Percentiles rank a stretch among this genome's conserved stretches.
These are phyloP conservation scores for Trichosporon inkin DNA, from an alignment of 1,284 basidiomycete species.

Conservation along the genomic window DNA sequence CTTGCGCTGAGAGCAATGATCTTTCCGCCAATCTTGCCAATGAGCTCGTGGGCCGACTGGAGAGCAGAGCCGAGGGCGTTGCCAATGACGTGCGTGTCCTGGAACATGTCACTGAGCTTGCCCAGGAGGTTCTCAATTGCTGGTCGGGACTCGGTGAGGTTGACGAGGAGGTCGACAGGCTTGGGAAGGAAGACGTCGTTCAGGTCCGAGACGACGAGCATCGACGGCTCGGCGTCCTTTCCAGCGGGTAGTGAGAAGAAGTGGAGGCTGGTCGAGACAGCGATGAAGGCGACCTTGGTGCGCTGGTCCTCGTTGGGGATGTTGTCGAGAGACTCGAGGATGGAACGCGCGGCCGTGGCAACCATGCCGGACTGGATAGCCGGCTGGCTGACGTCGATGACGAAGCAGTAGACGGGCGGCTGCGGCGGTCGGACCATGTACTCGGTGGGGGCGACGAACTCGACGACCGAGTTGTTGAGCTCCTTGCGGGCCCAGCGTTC, in stretches of 20 bases:
- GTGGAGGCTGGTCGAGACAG: slow-evolving; percentile 87
- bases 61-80: slow-evolving; percentile 94
- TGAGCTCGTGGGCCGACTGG: slow-evolving; percentile 92
- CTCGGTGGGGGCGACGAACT: slow-evolving; percentile 96
- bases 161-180: slow-evolving; percentile 91
- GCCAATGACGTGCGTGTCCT: slow-evolving; percentile 82
- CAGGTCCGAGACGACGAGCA: slow-evolving; percentile 95
- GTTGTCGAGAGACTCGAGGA: slow-evolving; percentile 89
- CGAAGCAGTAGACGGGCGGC: slow-evolving; percentile 92
- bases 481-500: slow-evolving; percentile 93
- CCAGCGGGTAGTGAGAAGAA: slow-evolving; percentile 90
- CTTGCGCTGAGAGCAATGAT: slow-evolving; percentile 84
- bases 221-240: slow-evolving; percentile 71
- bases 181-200: slow-evolving; percentile 97
- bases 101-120: slow-evolving; percentile 91
- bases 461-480: slow-evolving; percentile 87
- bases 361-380: slow-evolving; percentile 96
- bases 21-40: slow-evolving; percentile 91
- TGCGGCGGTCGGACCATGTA: slow-evolving; percentile 98
- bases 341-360: slow-evolving; percentile 90
- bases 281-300: slow-evolving; percentile 89
- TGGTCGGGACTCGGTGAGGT: slow-evolving; percentile 77
- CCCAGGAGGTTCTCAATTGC: slow-evolving; percentile 78
- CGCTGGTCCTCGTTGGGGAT: slow-evolving; percentile 92
- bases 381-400: slow-evolving; percentile 91